Percentiles rank a stretch among this genome's conserved stretches.
Evolutionary conservation across 768 basidiomycete genomes (phyloP).

Genomic region (Leccinum fibrillosum): DNA sequence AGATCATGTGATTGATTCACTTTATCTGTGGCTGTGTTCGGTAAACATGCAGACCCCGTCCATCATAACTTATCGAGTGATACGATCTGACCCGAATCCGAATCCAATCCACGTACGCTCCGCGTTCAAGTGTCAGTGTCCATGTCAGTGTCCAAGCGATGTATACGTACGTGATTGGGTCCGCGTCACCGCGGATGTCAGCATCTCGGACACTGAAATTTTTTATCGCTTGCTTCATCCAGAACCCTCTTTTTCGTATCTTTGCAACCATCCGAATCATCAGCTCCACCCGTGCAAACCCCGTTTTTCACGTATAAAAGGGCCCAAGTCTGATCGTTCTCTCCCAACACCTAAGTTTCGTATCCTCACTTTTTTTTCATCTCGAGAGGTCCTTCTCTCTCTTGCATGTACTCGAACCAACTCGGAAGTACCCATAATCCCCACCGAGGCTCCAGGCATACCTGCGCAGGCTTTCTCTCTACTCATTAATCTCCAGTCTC

Average conservation of each 20-base stretch:
- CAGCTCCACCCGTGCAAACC: conserved; percentile 3
- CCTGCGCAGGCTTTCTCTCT: conserved; percentile 64
- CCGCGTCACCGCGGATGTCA: conserved; percentile 6
- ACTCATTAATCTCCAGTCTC: conserved; percentile 33
- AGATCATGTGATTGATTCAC: too few relatives aligned
- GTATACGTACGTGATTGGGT: conserved; percentile 10
- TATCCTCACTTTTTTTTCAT: conserved; percentile 1
- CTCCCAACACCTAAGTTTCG: not conserved
- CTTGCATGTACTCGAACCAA: conserved; percentile 95
- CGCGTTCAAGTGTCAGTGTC: not conserved
- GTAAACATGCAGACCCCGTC: too few relatives aligned
- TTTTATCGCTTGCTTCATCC: not conserved
- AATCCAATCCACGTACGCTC: not conserved
- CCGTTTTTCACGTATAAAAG: conserved; percentile 31
- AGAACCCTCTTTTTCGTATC: conserved; percentile 20
- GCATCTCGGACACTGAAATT: conserved; percentile 19
- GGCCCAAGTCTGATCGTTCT: not conserved
- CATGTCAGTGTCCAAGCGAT: not conserved
- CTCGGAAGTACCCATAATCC: conserved; percentile 87
- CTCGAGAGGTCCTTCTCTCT: conserved; percentile 35
- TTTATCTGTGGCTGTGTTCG: too few relatives aligned
- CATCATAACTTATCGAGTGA: not conserved
- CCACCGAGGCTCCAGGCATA: conserved; percentile 85
- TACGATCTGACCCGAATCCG: not conserved
- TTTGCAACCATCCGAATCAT: not conserved